Percentiles rank a stretch among this genome's conserved stretches.
phyloP scores from a whole-genome alignment of 257 asterid genomes.

The Voacanga thouarsii region DNA sequence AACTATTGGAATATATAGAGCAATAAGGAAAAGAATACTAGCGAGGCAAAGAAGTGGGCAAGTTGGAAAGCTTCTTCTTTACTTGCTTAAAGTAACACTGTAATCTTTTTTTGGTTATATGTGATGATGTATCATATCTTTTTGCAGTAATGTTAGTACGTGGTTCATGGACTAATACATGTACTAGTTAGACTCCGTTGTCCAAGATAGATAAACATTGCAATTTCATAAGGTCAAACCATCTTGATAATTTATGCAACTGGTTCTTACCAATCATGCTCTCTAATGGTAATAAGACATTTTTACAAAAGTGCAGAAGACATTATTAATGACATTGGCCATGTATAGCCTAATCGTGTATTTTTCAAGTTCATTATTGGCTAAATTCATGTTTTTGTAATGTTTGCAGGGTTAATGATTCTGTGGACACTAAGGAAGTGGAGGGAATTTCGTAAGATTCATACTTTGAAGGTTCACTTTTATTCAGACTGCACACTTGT shows the following conservation, averaged over 20 bases:
- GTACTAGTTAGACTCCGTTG: not conserved
- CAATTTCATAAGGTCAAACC: too few species aligned
- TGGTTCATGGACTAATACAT: not conserved
- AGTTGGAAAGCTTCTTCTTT: not conserved
- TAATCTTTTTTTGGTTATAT: not conserved
- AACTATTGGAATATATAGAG: not conserved
- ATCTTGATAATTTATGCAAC: not conserved
- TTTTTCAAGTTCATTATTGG: not conserved
- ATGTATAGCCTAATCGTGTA: not conserved
- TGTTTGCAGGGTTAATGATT: conserved; percentile 68
- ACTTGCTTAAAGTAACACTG: not conserved
- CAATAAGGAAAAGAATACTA: not conserved
- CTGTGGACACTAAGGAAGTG: conserved; percentile 68
- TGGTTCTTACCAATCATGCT: not conserved
- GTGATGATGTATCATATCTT: not conserved
- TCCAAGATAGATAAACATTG: not conserved
- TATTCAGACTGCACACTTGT: not conserved
- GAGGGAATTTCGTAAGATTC: conserved; percentile 44
- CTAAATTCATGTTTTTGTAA: conserved; percentile 1
- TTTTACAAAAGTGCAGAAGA: not conserved
- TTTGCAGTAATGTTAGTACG: not conserved
- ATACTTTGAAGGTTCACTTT: not conserved
- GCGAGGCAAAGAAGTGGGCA: not conserved
- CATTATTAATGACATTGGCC: not conserved
- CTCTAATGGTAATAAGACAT: not conserved